Base-by-base conservation (phyloP, 352 stramenopile genomes). In the Plasmopara muralis region DNA sequence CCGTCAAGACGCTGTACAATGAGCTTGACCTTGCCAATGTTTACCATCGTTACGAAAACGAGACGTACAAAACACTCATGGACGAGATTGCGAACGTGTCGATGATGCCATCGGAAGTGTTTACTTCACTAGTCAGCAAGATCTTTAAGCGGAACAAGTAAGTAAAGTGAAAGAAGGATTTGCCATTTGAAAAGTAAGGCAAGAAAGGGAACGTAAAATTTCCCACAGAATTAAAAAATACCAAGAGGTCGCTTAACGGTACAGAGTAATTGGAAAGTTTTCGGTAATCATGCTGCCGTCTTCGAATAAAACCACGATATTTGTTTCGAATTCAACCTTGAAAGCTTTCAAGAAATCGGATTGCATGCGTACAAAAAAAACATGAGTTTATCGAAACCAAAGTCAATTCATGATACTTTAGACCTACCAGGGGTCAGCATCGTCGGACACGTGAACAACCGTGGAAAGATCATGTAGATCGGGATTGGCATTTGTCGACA, bases 81-180 rank as follows among this genome's bases (percentile, higher is more conserved):
- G 60, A 77, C 16, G 68, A 76, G 43, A 96, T 97, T 55, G 74
- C 74, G 50, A 68, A 83, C 39, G 73, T 97, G 40, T 85, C 66
- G 57, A 69, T 79, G 48, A 92, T 96, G 73, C 95, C 90, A 29
- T 84, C 78, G 39, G 83, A 94, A 28, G 83, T 98, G 40, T 98
- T 98, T 73, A 84, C 90, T 31, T 79, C 93, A 57, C 79, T 98
- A 30, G 72, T 98, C 35, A 85, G 72, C 47, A 98, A 98, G 73
- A 98, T 98, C 70, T 98, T 97, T 84, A 98, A 98, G 72, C 89
- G 95, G 57, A 87, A 81, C 55, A 98, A 98, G 75, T 98, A 83
- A 85, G 31, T n/a, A 18, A 33, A 34, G 14, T 20, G 45, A 53
- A 40, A 31, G 4, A 31, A n/a, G 33, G 33, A 35, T 35, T 35